A percentile compares a stretch with the other conserved stretches of the same genome.
phyloP scores from a whole-genome alignment of 1,284 basidiomycete species.

The Trametes polyzona region DNA sequence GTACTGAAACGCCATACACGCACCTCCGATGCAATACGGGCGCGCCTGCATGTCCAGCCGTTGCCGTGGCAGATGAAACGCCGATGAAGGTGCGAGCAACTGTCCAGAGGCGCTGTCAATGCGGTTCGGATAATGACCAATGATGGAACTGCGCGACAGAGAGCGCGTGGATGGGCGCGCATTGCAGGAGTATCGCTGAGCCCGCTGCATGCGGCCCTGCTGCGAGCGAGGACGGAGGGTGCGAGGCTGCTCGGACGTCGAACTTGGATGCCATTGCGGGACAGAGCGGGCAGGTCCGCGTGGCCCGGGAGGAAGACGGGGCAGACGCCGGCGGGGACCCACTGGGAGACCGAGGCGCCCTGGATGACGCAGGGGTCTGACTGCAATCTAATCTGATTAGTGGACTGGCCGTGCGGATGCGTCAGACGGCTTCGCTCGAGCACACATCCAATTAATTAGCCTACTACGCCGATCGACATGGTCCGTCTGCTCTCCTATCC shows the following conservation, averaged over 20 bases:
- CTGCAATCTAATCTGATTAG: constrained; percentile 18
- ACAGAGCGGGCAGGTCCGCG: too few species aligned
- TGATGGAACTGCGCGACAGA: neutral
- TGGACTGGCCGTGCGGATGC: constrained; percentile 3
- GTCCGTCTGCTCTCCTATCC: constrained; percentile 4
- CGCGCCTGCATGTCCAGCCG: too few species aligned
- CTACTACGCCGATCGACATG: constrained; percentile 12
- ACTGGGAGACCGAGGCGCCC: neutral
- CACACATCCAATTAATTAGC: too few species aligned
- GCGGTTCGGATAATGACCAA: neutral
- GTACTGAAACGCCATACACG: too few species aligned
- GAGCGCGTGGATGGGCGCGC: neutral
- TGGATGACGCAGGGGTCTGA: neutral
- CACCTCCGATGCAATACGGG: too few species aligned
- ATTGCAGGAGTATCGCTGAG: neutral
- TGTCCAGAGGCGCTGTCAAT: neutral
- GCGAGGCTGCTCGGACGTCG: too few species aligned
- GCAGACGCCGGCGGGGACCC: too few species aligned
- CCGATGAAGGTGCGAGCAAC: neutral
- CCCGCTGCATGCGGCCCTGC: too few species aligned
- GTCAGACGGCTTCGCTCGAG: constrained; percentile 6
- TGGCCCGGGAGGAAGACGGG: too few species aligned
- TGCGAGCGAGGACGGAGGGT: too few species aligned
- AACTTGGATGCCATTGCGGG: too few species aligned
- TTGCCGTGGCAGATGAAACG: neutral